phyloP scores from a whole-genome alignment of 768 basidiomycete species.

The Termitomyces sp. region DNA sequence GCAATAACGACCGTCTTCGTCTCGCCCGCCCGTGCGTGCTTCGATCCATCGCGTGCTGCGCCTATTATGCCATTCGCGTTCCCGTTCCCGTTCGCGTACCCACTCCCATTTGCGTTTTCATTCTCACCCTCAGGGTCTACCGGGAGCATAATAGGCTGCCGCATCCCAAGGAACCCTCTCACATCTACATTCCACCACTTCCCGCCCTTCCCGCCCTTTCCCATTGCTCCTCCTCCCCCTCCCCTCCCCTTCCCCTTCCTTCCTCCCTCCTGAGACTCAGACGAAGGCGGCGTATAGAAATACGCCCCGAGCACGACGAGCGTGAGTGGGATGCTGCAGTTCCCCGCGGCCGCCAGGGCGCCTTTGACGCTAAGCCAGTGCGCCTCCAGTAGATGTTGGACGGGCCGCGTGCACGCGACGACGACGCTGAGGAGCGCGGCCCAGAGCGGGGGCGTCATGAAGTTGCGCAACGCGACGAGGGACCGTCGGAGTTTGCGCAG shows the following conservation, averaged over 20 bases:
- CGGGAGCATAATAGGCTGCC: slow-evolving; percentile 11
- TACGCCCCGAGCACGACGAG: slow-evolving; percentile 91
- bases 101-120: slow-evolving; percentile 6
- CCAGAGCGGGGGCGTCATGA: slow-evolving; percentile 90
- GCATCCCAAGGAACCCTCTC: slow-evolving; percentile 38
- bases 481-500: slow-evolving; percentile 20
- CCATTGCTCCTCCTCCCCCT: neutral
- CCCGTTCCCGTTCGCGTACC: neutral
- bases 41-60: neutral
- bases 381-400: slow-evolving; percentile 68
- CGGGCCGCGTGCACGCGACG: slow-evolving; percentile 71
- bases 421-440: slow-evolving; percentile 71
- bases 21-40: slow-evolving; percentile 33
- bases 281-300: slow-evolving; percentile 51
- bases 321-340: slow-evolving; percentile 84
- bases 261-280: slow-evolving; percentile 1
- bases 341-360: slow-evolving; percentile 64
- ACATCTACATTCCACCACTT: slow-evolving; percentile 24
- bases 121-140: neutral
- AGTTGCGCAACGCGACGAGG: slow-evolving; percentile 49
- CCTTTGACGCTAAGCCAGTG: slow-evolving; percentile 65
- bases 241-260: neutral
- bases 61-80: neutral
- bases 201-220: too few species aligned
- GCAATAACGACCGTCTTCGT: slow-evolving; percentile 80